Evolutionary conservation across 2,329 filamentous ascomycete species (phyloP).

Genomic region (Thermothelomyces thermophilus): DNA sequence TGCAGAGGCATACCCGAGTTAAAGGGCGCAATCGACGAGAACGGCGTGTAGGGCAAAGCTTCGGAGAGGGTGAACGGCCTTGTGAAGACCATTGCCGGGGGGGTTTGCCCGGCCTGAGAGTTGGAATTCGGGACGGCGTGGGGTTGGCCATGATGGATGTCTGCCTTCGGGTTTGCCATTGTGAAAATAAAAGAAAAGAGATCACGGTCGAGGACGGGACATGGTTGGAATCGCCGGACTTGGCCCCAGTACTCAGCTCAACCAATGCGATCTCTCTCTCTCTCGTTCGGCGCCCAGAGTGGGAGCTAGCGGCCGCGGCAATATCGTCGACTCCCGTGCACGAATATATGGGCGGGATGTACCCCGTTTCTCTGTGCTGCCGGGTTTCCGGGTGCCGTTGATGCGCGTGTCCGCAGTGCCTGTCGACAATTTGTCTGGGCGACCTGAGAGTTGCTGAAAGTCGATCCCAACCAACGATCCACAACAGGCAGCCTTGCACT

Average conservation of each 20-base stretch:
- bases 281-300: not conserved
- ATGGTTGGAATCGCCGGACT: conserved; percentile 23
- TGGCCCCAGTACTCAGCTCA: not conserved
- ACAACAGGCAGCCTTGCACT: conserved; percentile 13
- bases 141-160: conserved; percentile 30
- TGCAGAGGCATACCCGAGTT: conserved; percentile 53
- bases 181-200: conserved; percentile 9
- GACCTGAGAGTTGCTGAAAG: not conserved
- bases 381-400: not conserved
- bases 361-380: not conserved
- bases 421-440: conserved; percentile 4
- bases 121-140: conserved; percentile 12
- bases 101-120: conserved; percentile 4
- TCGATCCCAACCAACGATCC: conserved; percentile 1
- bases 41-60: conserved; percentile 74
- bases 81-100: conserved; percentile 22
- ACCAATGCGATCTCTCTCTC: too few relatives aligned
- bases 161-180: conserved; percentile 29
- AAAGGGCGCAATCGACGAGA: conserved; percentile 74
- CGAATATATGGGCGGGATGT: not conserved
- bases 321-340: conserved; percentile 1
- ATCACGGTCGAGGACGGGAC: conserved; percentile 22
- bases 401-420: not conserved
- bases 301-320: not conserved
- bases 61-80: conserved; percentile 61